Evolutionary conservation across 768 basidiomycete species (phyloP).

Genomic region (Tricholomella constricta): DNA sequence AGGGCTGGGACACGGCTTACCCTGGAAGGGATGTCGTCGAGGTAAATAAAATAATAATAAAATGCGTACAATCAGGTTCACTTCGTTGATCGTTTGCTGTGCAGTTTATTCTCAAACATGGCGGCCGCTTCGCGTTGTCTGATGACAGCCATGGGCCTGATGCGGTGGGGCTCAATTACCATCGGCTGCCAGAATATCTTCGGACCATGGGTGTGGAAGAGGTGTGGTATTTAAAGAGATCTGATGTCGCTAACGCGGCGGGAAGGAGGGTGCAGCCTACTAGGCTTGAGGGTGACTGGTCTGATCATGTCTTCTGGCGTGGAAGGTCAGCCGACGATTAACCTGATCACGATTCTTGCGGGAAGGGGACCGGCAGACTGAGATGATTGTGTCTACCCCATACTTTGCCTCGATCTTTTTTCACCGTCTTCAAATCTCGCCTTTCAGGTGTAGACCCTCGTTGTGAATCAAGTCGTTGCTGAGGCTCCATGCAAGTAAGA

Average conservation of each 20-base stretch:
- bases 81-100: neutral
- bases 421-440: too few relatives aligned
- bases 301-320: constrained; percentile 61
- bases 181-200: constrained; percentile 65
- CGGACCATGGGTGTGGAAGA: constrained; percentile 57
- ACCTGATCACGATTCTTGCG: neutral
- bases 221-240: constrained; percentile 60
- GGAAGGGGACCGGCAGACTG: too few relatives aligned
- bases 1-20: constrained; percentile 85
- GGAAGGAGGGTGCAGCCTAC: constrained; percentile 48
- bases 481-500: too few relatives aligned
- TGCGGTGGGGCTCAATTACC: constrained; percentile 87
- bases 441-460: too few relatives aligned
- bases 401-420: too few relatives aligned
- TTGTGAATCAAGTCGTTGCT: too few relatives aligned
- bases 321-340: neutral
- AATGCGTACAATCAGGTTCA: too few relatives aligned
- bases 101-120: constrained; percentile 69
- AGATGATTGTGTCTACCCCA: neutral
- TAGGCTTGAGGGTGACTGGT: constrained; percentile 55
- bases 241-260: constrained; percentile 41
- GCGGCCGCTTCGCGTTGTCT: constrained; percentile 82
- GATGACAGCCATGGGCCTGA: constrained; percentile 95
- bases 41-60: constrained; percentile 37
- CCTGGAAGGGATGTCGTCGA: constrained; percentile 77